Conservation (phyloP, 495 filamentous ascomycete genomes). For the Neurospora tetraspora region DNA sequence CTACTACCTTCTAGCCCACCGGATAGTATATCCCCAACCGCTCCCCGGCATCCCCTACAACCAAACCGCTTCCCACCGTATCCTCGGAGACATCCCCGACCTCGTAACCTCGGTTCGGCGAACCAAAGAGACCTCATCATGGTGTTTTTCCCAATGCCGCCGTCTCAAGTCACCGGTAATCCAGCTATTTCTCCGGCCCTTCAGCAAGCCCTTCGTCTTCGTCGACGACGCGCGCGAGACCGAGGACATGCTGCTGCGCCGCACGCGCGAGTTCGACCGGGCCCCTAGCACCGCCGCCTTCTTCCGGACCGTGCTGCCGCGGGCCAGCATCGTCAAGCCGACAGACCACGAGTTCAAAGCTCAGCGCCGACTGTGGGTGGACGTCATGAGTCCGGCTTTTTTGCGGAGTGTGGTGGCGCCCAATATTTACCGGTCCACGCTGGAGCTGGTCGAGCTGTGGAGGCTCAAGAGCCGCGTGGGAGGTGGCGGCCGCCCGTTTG, state of each 20-base stretch:
- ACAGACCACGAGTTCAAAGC: slow-evolving; percentile 19
- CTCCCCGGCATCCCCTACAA: slow-evolving; percentile 30
- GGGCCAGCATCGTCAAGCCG: slow-evolving; percentile 13
- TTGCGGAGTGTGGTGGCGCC: slow-evolving; percentile 20
- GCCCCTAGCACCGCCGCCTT: slow-evolving; percentile 5
- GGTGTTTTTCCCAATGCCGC: slow-evolving; percentile 10
- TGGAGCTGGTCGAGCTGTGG: slow-evolving; percentile 27
- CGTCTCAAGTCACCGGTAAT: slow-evolving; percentile 18
- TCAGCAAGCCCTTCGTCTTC: slow-evolving; percentile 14
- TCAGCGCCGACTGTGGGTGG: slow-evolving; percentile 25
- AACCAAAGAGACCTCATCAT: slow-evolving; percentile 6
- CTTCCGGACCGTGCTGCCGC: slow-evolving; percentile 17
- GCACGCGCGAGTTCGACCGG: slow-evolving; percentile 25
- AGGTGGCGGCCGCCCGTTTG: slow-evolving; percentile 14
- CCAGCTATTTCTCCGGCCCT: slow-evolving; percentile 15
- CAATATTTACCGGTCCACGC: slow-evolving; percentile 16
- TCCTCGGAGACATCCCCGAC: slow-evolving; percentile 23
- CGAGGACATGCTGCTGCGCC: slow-evolving; percentile 20
- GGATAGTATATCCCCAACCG: slow-evolving; percentile 14
- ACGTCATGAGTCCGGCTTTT: slow-evolving; percentile 24
- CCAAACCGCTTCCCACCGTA: slow-evolving; percentile 12
- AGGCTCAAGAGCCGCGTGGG: slow-evolving; percentile 11
- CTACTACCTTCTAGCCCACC: not conserved
- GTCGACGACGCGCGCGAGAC: slow-evolving; percentile 23
- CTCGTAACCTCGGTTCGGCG: slow-evolving; percentile 5